These are phyloP conservation scores for Suillus brevipes DNA, from an alignment of 768 basidiomycete species.

Conservation along the genomic window DNA sequence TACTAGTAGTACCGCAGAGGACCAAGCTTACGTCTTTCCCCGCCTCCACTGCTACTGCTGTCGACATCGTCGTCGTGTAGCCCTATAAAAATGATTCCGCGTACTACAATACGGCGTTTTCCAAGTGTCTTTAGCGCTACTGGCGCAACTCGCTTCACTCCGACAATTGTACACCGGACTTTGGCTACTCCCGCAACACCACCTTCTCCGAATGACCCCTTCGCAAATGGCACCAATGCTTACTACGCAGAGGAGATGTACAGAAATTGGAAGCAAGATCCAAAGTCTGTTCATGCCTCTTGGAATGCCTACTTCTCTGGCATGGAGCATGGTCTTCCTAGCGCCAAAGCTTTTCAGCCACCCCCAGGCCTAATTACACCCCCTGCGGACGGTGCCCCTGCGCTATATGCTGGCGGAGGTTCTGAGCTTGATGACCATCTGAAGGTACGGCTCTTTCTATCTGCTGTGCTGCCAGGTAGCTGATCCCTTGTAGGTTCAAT, in stretches of 20 bases:
- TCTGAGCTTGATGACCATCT: slow-evolving; percentile 90
- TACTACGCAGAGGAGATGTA: slow-evolving; percentile 99
- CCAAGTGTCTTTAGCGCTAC: slow-evolving; percentile 28
- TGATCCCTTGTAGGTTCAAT: slow-evolving; percentile 70
- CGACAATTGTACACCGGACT: slow-evolving; percentile 28
- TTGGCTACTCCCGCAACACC: slow-evolving; percentile 51
- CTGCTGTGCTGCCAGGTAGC: slow-evolving; percentile 5
- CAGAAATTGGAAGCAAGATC: slow-evolving; percentile 86
- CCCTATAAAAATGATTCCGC: slow-evolving; percentile 35
- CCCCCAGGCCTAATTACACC: slow-evolving; percentile 73
- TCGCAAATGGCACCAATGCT: slow-evolving; percentile 92
- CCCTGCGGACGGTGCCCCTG: slow-evolving; percentile 79
- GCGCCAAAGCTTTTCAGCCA: slow-evolving; percentile 79
- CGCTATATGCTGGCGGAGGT: slow-evolving; percentile 65
- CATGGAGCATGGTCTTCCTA: slow-evolving; percentile 83
- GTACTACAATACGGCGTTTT: slow-evolving; percentile 38
- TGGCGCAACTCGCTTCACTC: slow-evolving; percentile 18
- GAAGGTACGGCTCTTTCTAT: slow-evolving; percentile 56
- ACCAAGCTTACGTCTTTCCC: slow-evolving; percentile 3
- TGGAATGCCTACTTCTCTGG: slow-evolving; percentile 96
- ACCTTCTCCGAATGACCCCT: slow-evolving; percentile 79
- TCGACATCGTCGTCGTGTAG: not conserved
- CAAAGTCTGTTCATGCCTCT: slow-evolving; percentile 87
- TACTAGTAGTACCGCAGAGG: not conserved
- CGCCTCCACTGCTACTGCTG: not conserved